Base-by-base conservation (phyloP, 768 basidiomycete species). In the Pulveroboletus sp. region DNA sequence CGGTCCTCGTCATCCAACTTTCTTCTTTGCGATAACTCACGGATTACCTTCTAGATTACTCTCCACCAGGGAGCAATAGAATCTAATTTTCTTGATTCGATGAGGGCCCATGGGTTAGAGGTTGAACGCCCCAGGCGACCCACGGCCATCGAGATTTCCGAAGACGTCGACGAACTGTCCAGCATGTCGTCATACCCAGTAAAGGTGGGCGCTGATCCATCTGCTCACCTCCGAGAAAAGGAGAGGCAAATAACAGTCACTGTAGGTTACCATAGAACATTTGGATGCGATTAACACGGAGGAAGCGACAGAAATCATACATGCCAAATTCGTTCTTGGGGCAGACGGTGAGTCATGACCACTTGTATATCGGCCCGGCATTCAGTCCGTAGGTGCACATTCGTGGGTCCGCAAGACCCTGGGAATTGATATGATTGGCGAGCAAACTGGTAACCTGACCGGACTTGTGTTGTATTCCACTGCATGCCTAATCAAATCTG, bases 321-420 rank as follows among this genome's bases (percentile, higher is more conserved):
- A 58, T 35, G 64, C 67, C 35, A 71, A 67, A 43, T 73, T 61
- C 14, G 68, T 73, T 15, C 56, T 73, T 12, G 71, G 71, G 4
- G 61, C 68, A 39, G 71, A 72, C 33, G 71, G 71, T 60, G 42
- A 49, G 58, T 53, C 17, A 7, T 24, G 21, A 11, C 14, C 6
- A 18, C 26, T 24, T 24, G 15, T 18, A 18, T 36, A 17, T 3
- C 8, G 8, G 5, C 24, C 36, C 10, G 6, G 0, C 2, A 18
- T 33, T 8, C 9, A 1, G 27, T 47, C 2, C 32, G 21, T 49
- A 70, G 73, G 73, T 5, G 75, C 75, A 1, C 75, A 76, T 40
- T 76, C 74, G 6, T 76, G 73, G 74, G 75, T 77, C 6, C 67
- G 77, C 9, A 74, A 74, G 42, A 52, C 66, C 12, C 60, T 78